Conservation (phyloP, 108 stramenopile genomes). For the Cyclotella cryptica region DNA sequence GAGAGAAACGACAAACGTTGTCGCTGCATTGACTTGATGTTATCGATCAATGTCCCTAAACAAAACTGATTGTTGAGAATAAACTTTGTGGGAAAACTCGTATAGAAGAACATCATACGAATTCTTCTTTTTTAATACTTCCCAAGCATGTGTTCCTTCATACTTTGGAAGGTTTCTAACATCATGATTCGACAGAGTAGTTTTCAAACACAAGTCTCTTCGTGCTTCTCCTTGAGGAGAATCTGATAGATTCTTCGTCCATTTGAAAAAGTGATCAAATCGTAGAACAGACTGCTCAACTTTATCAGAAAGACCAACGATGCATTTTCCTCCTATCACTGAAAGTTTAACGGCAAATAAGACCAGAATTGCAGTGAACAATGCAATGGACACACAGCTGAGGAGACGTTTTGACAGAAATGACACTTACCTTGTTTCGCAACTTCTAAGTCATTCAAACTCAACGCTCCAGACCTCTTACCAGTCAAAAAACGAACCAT, state of each 20-base stretch:
- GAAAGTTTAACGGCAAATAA: not conserved
- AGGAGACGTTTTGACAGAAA: not conserved
- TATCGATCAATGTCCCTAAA: not conserved
- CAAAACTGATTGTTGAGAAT: not conserved
- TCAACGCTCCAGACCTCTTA: not conserved
- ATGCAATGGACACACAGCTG: not conserved
- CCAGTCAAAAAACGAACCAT: slow-evolving; percentile 2
- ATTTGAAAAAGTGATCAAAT: slow-evolving; percentile 2
- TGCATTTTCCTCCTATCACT: not conserved
- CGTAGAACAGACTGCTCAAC: not conserved
- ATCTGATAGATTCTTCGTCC: not conserved
- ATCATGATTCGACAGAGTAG: not conserved
- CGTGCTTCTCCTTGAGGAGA: not conserved
- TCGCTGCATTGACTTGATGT: no score
- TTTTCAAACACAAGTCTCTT: not conserved
- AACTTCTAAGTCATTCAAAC: not conserved
- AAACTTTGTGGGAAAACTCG: not conserved
- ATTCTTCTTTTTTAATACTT: slow-evolving; percentile 5
- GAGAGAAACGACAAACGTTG: no score
- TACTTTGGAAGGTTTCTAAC: not conserved
- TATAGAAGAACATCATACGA: not conserved
- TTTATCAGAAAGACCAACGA: not conserved
- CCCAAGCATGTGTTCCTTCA: not conserved
- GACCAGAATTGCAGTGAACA: no score
- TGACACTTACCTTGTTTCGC: not conserved